Evolutionary conservation across 768 basidiomycete species (phyloP).

Genomic region (Mycena amicta): DNA sequence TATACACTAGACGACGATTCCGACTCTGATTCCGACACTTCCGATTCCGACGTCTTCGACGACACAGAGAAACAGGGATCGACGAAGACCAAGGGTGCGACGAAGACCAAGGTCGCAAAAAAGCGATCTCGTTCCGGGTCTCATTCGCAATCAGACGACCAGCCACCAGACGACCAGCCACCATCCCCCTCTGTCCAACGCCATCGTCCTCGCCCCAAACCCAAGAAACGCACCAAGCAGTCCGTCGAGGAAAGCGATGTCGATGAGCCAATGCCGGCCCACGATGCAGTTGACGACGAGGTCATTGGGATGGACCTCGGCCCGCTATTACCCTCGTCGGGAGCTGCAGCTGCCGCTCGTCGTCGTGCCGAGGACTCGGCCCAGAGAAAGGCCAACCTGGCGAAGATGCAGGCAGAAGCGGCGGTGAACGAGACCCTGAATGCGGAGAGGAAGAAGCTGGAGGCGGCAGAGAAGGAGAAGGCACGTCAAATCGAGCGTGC

Average conservation of each 20-base stretch:
- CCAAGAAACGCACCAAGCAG: background rate
- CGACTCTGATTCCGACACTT: background rate
- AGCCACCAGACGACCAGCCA: background rate
- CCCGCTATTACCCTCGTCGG: too few species aligned
- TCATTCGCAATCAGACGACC: background rate
- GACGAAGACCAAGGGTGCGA: background rate
- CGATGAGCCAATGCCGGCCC: background rate
- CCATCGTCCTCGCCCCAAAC: background rate
- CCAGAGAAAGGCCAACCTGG: background rate
- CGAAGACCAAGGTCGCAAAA: background rate
- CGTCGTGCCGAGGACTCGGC: background rate
- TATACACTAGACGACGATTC: background rate
- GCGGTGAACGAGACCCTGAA: background rate
- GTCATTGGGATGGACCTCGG: too few species aligned
- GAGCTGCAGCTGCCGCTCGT: background rate
- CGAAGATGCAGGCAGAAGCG: background rate
- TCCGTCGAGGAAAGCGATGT: background rate
- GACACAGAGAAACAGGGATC: background rate
- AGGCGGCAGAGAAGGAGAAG: background rate
- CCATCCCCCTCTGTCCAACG: background rate
- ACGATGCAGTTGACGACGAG: background rate
- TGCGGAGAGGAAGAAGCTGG: background rate
- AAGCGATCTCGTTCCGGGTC: background rate
- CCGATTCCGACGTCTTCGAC: background rate
- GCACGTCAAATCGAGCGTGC: background rate